These are phyloP conservation scores for Quercus parvula DNA, from an alignment of 306 rosid species.

Conservation along the genomic window DNA sequence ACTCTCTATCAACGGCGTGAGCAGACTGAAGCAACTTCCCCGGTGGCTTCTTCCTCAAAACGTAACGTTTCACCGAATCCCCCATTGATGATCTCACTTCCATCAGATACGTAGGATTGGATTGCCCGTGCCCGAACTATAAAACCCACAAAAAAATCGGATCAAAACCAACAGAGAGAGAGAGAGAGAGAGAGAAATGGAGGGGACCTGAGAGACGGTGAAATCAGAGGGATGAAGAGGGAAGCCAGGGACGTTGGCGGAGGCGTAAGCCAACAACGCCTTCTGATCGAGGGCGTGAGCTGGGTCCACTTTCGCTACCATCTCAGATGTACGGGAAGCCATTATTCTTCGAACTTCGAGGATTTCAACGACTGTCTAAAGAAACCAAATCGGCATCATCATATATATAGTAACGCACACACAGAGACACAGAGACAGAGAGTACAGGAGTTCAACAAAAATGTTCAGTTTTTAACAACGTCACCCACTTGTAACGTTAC, in stretches of 20 bases:
- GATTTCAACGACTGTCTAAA: not conserved
- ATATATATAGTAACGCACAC: too few relatives aligned
- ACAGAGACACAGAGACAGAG: too few relatives aligned
- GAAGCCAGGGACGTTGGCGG: conserved; percentile 66
- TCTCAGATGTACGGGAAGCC: conserved; percentile 41
- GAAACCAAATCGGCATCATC: too few relatives aligned
- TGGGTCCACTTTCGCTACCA: conserved; percentile 30
- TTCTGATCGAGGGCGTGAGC: conserved; percentile 41
- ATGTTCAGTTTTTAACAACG: too few relatives aligned
- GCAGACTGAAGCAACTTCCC: conserved; percentile 81
- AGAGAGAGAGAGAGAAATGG: not conserved
- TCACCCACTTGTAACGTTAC: too few relatives aligned
- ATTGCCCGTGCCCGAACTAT: conserved; percentile 95
- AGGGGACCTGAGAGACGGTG: conserved; percentile 64
- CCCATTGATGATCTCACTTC: conserved; percentile 40
- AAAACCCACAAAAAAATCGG: not conserved
- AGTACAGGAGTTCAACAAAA: too few relatives aligned
- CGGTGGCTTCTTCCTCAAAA: conserved; percentile 87
- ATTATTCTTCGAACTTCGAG: conserved; percentile 12
- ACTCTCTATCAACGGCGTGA: conserved; percentile 95
- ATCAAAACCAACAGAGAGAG: not conserved
- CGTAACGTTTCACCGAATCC: conserved; percentile 58
- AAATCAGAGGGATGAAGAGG: conserved; percentile 57
- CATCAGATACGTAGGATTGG: conserved; percentile 86
- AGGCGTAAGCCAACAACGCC: conserved; percentile 58